phyloP scores from a whole-genome alignment of 371 early-diverging fungal species.

The Rhizomucor miehei region DNA sequence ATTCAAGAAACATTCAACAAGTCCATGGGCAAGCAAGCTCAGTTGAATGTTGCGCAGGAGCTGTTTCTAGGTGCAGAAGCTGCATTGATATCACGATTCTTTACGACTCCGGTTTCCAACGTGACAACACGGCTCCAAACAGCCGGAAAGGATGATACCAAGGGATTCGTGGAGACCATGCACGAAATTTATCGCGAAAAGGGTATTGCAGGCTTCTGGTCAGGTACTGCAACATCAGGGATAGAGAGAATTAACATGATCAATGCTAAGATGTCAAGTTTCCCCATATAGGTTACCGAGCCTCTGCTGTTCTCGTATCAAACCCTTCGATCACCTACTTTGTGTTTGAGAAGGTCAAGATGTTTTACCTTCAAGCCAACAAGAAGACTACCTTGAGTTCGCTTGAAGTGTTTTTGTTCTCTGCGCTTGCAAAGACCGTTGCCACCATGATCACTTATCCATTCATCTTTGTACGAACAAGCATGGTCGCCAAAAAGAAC shows the following conservation, averaged over 20 bases:
- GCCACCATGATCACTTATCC: constrained; percentile 63
- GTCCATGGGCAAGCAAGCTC: constrained; percentile 34
- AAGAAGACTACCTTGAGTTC: constrained; percentile 34
- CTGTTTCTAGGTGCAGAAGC: constrained; percentile 62
- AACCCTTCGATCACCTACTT: constrained; percentile 66
- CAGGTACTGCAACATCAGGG: constrained; percentile 38
- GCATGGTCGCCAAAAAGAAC: constrained; percentile 26
- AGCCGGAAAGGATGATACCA: constrained; percentile 27
- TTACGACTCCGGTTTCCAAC: constrained; percentile 58
- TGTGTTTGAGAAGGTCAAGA: constrained; percentile 55
- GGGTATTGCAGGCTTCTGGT: constrained; percentile 57
- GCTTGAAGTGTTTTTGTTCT: constrained; percentile 53
- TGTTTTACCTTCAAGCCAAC: constrained; percentile 25
- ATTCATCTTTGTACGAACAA: constrained; percentile 55
- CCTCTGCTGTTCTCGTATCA: constrained; percentile 53
- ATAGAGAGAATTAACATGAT: background rate
- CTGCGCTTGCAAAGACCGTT: constrained; percentile 54
- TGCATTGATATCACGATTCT: constrained; percentile 55
- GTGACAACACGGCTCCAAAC: constrained; percentile 57
- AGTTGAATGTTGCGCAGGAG: constrained; percentile 53
- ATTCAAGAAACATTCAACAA: constrained; percentile 50
- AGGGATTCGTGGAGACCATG: constrained; percentile 19
- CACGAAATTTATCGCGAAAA: constrained; percentile 44
- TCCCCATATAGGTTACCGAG: constrained; percentile 48
- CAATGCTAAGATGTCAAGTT: too few relatives aligned